phyloP scores from a whole-genome alignment of 108 stramenopile genomes.

The Pseudonitzschia delicatissima region DNA sequence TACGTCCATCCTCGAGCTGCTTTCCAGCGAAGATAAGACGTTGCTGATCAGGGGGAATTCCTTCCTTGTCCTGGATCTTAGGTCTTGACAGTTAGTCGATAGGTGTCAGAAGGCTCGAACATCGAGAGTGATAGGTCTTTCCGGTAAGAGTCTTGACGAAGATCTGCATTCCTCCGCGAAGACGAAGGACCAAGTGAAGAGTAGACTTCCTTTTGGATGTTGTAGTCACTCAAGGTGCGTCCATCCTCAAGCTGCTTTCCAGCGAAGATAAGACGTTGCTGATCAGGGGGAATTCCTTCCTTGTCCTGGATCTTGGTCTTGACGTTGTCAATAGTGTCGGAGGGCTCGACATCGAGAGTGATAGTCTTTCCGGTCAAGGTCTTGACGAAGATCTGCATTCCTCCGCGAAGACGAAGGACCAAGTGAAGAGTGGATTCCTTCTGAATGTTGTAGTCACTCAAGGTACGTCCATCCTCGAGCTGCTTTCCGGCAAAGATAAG shows the following conservation, averaged over 20 bases:
- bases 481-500: conserved; percentile 98
- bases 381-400: conserved; percentile 99
- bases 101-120: conserved; percentile 95
- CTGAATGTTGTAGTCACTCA: conserved; percentile 80
- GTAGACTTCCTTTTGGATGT: conserved; percentile 98
- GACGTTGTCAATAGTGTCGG: conserved; percentile 98
- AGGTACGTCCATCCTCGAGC: conserved; percentile 84
- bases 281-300: conserved; percentile 98
- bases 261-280: conserved; percentile 96
- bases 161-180: conserved; percentile 85
- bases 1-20: conserved; percentile 93
- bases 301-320: conserved; percentile 99
- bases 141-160: conserved; percentile 97
- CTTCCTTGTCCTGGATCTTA: conserved; percentile 99
- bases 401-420: conserved; percentile 48
- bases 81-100: conserved; percentile 98
- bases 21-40: conserved; percentile 95
- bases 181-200: conserved; percentile 89
- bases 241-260: conserved; percentile 99
- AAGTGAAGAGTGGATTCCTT: conserved; percentile 68
- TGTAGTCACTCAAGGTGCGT: conserved; percentile 94
- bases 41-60: conserved; percentile 96
- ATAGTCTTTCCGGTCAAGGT: conserved; percentile 99
- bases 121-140: conserved; percentile 88
- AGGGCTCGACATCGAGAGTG: conserved; percentile 97